Evolutionary conservation across 225 moss, liverwort and hornwort species (phyloP), one percentile per base, ranked within the genome.

Genomic region (Pseudoscleropodium purum): DNA sequence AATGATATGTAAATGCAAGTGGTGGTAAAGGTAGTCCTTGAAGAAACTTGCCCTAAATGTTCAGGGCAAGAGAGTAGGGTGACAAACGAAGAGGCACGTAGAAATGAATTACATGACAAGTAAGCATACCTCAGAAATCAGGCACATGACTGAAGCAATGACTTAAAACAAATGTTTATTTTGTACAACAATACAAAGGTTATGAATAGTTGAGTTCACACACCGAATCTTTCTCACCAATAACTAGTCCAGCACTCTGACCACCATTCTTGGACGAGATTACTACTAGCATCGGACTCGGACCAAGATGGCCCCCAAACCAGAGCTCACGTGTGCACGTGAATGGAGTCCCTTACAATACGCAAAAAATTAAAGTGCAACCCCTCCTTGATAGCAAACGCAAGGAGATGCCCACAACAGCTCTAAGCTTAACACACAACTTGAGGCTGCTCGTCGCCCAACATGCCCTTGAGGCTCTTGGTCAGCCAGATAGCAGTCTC

Each of bases 401-500:
- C 20, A n/a, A 82, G 56, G 56, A 66, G 84, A 84, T 7, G 76
- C 19, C 14, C 43, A 75, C 9, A 37, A 9, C 54, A 67, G 57
- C 66, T 51, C 51, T 5, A 26, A 16, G 64, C 33, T 64, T 86
- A 90, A 74, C 90, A 90, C 20, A 81, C 90, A 34, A 90, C 91
- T 59, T 94, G 93, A 81, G 94, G 86, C 73, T 92, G 93, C 82
- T 93, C 93, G 26, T 94, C 94, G 79, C 94, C 94, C 91, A 94
- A 68, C 94, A 94, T 94, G 64, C 94, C 93, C 87, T 94, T 94
- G 10, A 94, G 59, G 56, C 94, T 94, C 80, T 94, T 94, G 45
- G 94, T 94, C 80, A 94, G 76, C 94, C 94, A 94, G 47, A 94
- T 94, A 36, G 94, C 94, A 15, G 99, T 99, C 91, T 99, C 99